phyloP scores from a whole-genome alignment of 805 yeast species.

The Ogataea nonfermentans region DNA sequence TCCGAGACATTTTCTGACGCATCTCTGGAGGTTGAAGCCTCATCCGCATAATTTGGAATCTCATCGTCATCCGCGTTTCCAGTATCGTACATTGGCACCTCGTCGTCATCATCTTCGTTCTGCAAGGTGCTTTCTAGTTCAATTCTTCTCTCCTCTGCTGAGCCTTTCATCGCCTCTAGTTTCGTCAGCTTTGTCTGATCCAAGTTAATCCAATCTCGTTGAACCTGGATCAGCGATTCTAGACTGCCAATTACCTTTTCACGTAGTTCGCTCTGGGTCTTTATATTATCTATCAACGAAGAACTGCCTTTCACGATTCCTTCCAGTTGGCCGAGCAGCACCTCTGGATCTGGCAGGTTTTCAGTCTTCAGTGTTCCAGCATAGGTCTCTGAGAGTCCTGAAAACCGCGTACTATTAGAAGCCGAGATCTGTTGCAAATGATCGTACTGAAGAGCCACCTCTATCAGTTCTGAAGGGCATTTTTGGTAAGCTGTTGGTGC shows the following conservation, averaged over 20 bases:
- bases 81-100: conserved; percentile 12
- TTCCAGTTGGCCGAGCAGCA: conserved; percentile 27
- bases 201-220: conserved; percentile 33
- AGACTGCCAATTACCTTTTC: conserved; percentile 25
- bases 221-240: conserved; percentile 27
- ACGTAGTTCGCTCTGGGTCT: conserved; percentile 22
- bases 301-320: conserved; percentile 16
- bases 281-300: conserved; percentile 13
- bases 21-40: conserved; percentile 1
- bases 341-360: conserved; percentile 32
- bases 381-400: conserved; percentile 25
- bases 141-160: conserved; percentile 20
- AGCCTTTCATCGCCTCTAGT: conserved; percentile 16
- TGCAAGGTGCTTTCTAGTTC: conserved; percentile 28
- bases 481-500: conserved; percentile 8
- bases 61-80: conserved; percentile 12
- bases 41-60: conserved; percentile 7
- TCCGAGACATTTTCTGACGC: conserved; percentile 6
- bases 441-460: conserved; percentile 24
- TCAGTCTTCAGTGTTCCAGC: conserved; percentile 28
- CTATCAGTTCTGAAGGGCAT: conserved; percentile 27
- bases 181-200: conserved; percentile 24
- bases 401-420: conserved; percentile 18
- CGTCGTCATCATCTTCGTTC: conserved; percentile 18
- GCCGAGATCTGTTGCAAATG: conserved; percentile 24